Base-by-base conservation (phyloP, 768 basidiomycete genomes). In the Boletus rufocinnamomeus region DNA sequence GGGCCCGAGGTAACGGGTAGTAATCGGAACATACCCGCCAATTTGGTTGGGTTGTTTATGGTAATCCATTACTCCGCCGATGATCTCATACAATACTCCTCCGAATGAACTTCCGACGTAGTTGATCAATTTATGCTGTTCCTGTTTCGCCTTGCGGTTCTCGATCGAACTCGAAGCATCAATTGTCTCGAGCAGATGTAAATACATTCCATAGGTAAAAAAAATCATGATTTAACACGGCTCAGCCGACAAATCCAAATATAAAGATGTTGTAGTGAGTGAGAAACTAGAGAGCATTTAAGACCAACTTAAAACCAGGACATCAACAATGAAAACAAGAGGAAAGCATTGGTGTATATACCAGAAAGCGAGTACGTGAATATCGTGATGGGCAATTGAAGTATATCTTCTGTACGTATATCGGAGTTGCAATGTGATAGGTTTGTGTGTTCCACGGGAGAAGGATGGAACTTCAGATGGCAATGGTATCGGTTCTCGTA, bases 221-320 rank as follows among this genome's bases (percentile, higher is more conserved):
- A 55, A 52, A 32, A 34, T 10, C 45, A 34, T 37, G 48, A 60
- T 45, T 34, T 32, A 25, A 43, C 49, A 55, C 53, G 60, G 63
- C 60, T 47, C 68, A 52, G 54, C 63, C 63, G 41, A 46, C 28
- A 58, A 23, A 60, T 27, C 38, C 25, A 62, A 58, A 54, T 50
- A 59, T 32, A 46, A 53, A 50, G 23, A 44, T 4, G 23, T 27
- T 52, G 47, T 40, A 19, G 21, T 0, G 41, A 55, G 27, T 1
- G 4, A 43, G 28, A 54, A 41, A 48, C 35, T 38, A 45, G 37
- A 52, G n/a, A 57, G 66, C 43, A 50, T 40, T 35, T 32, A 37
- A 60, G 11, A 47, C 44, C 48, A 52, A 57, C 34, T 56, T 35
- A 52, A 60, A 45, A 60, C 7, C 19, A 23, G 34, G 32, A 56